These are phyloP conservation scores for Entrophospora sp. DNA, from an alignment of 192 early-diverging fungal genomes.

Conservation along the genomic window DNA sequence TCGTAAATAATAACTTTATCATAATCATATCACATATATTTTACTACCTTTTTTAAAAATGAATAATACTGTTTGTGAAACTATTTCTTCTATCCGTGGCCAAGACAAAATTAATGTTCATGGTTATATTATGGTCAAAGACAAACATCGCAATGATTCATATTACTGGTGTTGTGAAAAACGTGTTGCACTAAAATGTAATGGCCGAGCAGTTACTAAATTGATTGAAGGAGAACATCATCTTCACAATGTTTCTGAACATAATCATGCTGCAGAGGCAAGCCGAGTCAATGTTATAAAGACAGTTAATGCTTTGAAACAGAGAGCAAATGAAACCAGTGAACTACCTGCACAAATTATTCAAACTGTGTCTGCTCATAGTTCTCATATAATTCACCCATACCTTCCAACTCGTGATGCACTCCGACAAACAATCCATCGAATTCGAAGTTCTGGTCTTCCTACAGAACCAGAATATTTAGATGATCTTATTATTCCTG, in stretches of 20 bases:
- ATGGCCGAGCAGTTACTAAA: neutral
- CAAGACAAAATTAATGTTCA: neutral
- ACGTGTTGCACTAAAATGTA: neutral
- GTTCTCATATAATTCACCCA: neutral
- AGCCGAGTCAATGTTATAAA: neutral
- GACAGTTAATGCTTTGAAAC: neutral
- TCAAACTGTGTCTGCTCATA: neutral
- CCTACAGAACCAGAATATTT: neutral
- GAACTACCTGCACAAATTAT: neutral
- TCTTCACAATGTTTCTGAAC: neutral
- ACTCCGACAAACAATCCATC: neutral
- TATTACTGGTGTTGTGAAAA: conserved; percentile 1
- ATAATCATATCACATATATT: too few relatives aligned
- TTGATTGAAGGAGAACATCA: neutral
- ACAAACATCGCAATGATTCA: neutral
- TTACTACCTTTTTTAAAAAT: too few relatives aligned
- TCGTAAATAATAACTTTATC: neutral
- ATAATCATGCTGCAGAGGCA: neutral
- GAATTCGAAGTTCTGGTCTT: neutral
- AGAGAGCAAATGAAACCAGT: neutral
- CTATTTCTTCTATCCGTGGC: too few relatives aligned
- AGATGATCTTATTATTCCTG: neutral
- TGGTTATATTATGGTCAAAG: neutral
- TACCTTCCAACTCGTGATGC: neutral
- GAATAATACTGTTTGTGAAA: too few relatives aligned